Conservation (phyloP, 1,139 yeast species). For the Debaryomyces udenii region DNA sequence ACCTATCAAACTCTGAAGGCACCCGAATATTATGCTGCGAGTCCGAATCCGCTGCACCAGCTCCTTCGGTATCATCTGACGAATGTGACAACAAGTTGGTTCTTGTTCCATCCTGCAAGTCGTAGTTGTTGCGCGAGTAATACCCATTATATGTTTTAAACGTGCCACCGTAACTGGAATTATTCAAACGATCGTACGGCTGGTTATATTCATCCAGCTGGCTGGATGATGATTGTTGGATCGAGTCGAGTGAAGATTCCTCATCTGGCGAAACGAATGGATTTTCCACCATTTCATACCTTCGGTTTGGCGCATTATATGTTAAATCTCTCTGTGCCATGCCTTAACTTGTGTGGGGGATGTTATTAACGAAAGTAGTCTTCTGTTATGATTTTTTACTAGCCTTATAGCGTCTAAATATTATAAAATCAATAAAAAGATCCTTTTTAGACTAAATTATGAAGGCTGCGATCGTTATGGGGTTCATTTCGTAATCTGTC, state of each 20-base stretch:
- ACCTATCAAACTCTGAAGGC: conserved; percentile 63
- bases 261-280: conserved; percentile 33
- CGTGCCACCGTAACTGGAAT: conserved; percentile 42
- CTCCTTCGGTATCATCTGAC: neutral
- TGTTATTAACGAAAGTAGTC: too few species aligned
- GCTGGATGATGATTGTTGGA: conserved; percentile 1
- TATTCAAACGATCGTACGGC: conserved; percentile 16
- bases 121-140: conserved; percentile 47
- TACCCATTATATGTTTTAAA: conserved; percentile 46
- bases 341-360: too few species aligned
- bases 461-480: too few species aligned
- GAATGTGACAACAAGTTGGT: neutral
- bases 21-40: conserved; percentile 25
- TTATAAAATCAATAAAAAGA: too few species aligned
- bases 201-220: conserved; percentile 19
- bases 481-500: too few species aligned
- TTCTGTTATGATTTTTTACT: too few species aligned
- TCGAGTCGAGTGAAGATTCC: conserved; percentile 26
- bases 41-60: neutral
- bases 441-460: too few species aligned
- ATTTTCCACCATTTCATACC: conserved; percentile 21
- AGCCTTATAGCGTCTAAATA: too few species aligned
- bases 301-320: conserved; percentile 27
- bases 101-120: conserved; percentile 36
- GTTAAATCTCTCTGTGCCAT: conserved; percentile 44